Evolutionary conservation across 805 yeast genomes (phyloP), one percentile per base, ranked within the genome.

Genomic region (Kodamaea laetipori): DNA sequence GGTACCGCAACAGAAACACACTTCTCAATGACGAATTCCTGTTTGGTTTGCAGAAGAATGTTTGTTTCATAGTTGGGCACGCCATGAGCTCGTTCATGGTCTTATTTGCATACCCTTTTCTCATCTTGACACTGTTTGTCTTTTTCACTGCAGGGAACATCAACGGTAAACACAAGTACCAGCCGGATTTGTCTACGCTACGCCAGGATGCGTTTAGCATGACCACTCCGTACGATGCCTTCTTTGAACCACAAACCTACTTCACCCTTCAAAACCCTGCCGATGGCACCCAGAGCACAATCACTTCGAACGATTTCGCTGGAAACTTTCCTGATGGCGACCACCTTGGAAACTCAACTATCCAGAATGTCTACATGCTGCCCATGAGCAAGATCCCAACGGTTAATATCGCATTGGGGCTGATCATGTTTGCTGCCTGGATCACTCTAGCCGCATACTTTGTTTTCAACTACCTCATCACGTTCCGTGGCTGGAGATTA

Each of bases 61-160:
- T 54, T 6, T 55, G 53, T 32, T 54, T 56, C 15, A 45, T 60
- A 2, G 11, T 65, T 6, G 81, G 81, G 4, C 51, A 62, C 19
- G 10, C 63, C 1, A 39, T 68, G 6, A 55, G 61, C 17, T 51
- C 59, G 12, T 67, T 67, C 38, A 53, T 74, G 44, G 49, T 57
- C 16, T 45, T 65, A 1, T 69, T 71, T 49, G 71, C 70, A 0
- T 58, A 65, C 19, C 81, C 82, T 1, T 68, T 76, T 38, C 57
- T 77, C 40, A 60, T 74, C 1, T 50, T 71, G 31, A 64, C 78
- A 0, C 45, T 58, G n/a, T 66, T 54, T 45, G 54, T 66, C 58
- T 62, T 68, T 33, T 44, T 43, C 30, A 44, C 52, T 7, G 64
- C 69, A 2, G 47, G 52, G 6, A 46, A 44, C 12, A 26, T 41